phyloP scores from a whole-genome alignment of 192 early-diverging fungal genomes.

The Entophlyctis luteolus region DNA sequence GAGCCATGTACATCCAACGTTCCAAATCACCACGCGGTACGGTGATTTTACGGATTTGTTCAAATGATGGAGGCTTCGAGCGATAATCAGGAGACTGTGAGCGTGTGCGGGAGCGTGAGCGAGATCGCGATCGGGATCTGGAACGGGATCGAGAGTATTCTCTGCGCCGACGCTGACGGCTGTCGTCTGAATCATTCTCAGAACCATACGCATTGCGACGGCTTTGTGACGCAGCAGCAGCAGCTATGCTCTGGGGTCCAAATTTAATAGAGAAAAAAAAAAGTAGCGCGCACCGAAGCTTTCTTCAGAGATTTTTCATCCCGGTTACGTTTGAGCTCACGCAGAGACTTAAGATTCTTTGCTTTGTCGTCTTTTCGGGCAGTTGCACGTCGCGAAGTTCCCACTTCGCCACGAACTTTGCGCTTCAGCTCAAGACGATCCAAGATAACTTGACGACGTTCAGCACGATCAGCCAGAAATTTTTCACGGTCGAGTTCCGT shows the following conservation, averaged over 20 bases:
- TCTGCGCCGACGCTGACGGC: not conserved
- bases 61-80: not conserved
- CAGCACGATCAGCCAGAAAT: conserved; percentile 71
- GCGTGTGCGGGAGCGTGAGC: not conserved
- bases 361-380: not conserved
- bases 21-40: not conserved
- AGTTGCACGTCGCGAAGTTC: not conserved
- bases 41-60: not conserved
- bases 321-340: conserved; percentile 1
- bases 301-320: conserved; percentile 14
- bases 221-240: not conserved
- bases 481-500: conserved; percentile 72
- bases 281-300: too few relatives aligned
- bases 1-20: not conserved
- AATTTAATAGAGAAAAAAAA: not conserved
- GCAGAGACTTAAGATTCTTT: not conserved
- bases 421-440: conserved; percentile 9
- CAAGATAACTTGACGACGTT: conserved; percentile 31
- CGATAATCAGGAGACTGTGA: not conserved
- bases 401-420: conserved; percentile 2
- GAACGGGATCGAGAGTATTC: not conserved
- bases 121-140: not conserved
- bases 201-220: too few relatives aligned
- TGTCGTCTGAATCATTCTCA: not conserved
- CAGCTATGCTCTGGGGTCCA: not conserved